Percentiles rank a stretch among this genome's conserved stretches.
Evolutionary conservation across 345 rosid species (phyloP).

Genomic region (Moricandia moricandioides): DNA sequence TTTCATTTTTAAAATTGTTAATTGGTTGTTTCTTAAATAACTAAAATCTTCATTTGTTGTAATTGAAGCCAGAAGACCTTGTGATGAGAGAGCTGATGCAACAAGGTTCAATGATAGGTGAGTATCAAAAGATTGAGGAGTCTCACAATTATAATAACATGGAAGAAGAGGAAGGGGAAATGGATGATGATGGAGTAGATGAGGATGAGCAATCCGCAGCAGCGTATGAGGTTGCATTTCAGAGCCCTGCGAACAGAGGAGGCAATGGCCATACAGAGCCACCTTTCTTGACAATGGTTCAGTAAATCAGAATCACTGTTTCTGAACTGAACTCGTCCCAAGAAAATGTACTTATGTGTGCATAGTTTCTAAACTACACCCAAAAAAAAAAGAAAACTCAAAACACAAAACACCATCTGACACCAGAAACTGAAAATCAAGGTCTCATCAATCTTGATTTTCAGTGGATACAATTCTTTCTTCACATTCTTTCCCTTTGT

Average conservation of each 20-base stretch:
- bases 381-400: background rate
- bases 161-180: conserved; percentile 36
- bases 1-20: background rate
- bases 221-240: conserved; percentile 57
- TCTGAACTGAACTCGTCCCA: background rate
- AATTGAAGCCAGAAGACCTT: conserved; percentile 83
- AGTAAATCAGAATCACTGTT: conserved; percentile 30
- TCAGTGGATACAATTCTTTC: conserved; percentile 33
- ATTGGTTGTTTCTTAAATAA: conserved; percentile 30
- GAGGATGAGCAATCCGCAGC: conserved; percentile 49
- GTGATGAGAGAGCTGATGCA: conserved; percentile 65
- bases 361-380: conserved; percentile 41
- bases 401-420: conserved; percentile 35
- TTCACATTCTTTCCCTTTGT: conserved; percentile 29
- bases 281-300: conserved; percentile 63
- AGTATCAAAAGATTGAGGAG: conserved; percentile 47
- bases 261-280: conserved; percentile 49
- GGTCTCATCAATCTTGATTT: conserved; percentile 15
- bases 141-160: conserved; percentile 39
- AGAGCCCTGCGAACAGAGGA: conserved; percentile 52
- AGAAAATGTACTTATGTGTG: conserved; percentile 41
- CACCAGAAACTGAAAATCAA: conserved; percentile 24
- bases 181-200: conserved; percentile 44
- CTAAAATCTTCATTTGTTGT: conserved; percentile 37
- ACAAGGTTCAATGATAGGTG: conserved; percentile 45